Evolutionary conservation across 768 basidiomycete species (phyloP).

Genomic region (Tulasnella sp.): DNA sequence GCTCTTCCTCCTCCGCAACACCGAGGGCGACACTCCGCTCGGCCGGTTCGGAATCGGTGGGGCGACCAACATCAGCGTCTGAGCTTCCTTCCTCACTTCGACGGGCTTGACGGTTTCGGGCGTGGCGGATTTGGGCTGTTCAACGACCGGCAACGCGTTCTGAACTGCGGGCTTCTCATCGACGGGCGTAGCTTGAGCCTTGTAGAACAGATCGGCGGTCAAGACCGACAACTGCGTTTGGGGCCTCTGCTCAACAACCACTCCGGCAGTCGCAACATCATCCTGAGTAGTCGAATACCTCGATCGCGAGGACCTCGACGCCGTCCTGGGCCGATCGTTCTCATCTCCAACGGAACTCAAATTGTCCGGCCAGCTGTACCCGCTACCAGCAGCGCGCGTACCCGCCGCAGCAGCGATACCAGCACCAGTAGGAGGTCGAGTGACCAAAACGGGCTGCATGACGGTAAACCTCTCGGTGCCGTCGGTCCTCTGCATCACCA

Average conservation of each 20-base stretch:
- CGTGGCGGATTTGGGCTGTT: background rate
- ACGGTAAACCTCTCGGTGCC: no score
- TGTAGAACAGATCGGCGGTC: constrained; percentile 10
- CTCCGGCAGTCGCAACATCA: background rate
- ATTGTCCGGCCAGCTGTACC: background rate
- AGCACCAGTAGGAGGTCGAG: no score
- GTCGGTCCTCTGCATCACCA: no score
- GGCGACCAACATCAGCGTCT: background rate
- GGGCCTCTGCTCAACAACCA: background rate
- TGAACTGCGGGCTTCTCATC: background rate
- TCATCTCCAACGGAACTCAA: background rate
- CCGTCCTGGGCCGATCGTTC: constrained; percentile 8
- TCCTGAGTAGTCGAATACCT: background rate
- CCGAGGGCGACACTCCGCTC: background rate
- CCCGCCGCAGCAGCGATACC: no score
- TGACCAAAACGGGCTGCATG: background rate
- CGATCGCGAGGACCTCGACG: constrained; percentile 3
- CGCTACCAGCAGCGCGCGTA: background rate
- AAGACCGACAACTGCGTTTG: background rate
- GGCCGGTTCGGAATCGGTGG: background rate
- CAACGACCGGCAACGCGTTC: no score
- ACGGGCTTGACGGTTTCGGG: background rate
- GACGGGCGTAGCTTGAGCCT: background rate
- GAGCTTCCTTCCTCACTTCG: background rate
- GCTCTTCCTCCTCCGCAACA: background rate